These are phyloP conservation scores for Phytophthora palmivora DNA, from an alignment of 352 stramenopile genomes.

Conservation along the genomic window DNA sequence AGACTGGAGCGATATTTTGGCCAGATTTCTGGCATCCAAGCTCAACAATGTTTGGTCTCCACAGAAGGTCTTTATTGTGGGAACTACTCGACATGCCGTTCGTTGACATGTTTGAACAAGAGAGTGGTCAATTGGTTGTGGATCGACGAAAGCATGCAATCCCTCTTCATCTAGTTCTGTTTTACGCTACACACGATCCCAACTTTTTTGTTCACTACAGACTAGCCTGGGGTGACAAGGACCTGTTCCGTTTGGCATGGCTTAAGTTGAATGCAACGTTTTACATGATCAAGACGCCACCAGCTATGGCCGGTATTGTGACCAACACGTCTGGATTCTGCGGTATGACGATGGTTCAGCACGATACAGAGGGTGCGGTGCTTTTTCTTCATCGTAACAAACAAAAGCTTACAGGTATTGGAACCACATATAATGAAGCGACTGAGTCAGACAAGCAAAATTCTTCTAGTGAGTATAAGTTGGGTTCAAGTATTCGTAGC, in stretches of 20 bases:
- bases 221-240: slow-evolving; percentile 64
- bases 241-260: slow-evolving; percentile 70
- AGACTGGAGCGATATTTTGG: slow-evolving; percentile 31
- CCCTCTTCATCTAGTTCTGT: slow-evolving; percentile 41
- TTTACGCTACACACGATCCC: slow-evolving; percentile 53
- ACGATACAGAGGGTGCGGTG: slow-evolving; percentile 39
- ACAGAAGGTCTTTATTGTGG: slow-evolving; percentile 42
- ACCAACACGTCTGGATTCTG: slow-evolving; percentile 45
- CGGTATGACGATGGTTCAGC: slow-evolving; percentile 61
- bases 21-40: slow-evolving; percentile 34
- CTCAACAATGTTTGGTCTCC: slow-evolving; percentile 38
- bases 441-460: not conserved
- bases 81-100: slow-evolving; percentile 52
- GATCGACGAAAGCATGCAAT: slow-evolving; percentile 38
- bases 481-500: too few species aligned
- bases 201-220: slow-evolving; percentile 46
- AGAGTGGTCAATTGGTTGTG: slow-evolving; percentile 64
- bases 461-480: too few species aligned
- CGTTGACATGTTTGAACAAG: slow-evolving; percentile 74
- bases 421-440: not conserved
- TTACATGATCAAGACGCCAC: slow-evolving; percentile 59
- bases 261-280: slow-evolving; percentile 51
- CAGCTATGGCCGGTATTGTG: slow-evolving; percentile 45
- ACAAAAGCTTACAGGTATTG: slow-evolving; percentile 41
- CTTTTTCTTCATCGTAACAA: slow-evolving; percentile 65